Base-by-base conservation (phyloP, 1,284 basidiomycete genomes). In the Coniophora puteana region DNA sequence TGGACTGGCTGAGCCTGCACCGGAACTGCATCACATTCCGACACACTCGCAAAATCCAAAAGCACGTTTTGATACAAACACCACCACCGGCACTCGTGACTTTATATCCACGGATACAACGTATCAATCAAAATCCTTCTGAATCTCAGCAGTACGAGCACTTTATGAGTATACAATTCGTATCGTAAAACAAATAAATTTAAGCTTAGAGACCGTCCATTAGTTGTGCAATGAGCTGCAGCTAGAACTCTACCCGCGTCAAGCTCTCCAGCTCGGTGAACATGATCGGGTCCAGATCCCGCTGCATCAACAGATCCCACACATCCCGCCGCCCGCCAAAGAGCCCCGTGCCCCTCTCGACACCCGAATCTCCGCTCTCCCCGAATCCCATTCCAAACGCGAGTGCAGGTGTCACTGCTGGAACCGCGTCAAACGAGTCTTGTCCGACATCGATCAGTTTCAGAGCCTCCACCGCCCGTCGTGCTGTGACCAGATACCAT, bases 401-500 rank as follows among this genome's bases (percentile, higher is more conserved):
- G 49, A 82, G 72, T 29, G 68, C 77, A 4, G 84, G 74, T 7
- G 68, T 63, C 43, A 62, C 71, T 29, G 73, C 61, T 47, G 79
- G 72, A 5, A 76, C 71, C 4, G 73, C 75, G 55, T 88, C 84
- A 53, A 89, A 85, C 37, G 79, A 71, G 55, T 92, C 88, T 49
- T 75, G 75, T 4, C 73, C 79, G 45, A 89, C 89, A 57, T 93
- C 91, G 41, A 98, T 68, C 34, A 93, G 67, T 54, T 89, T 89
- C 65, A 96, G 71, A 1, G 84, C 80, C 65, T 96, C 92, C 33
- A 92, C 74, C 22, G 89, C 78, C 46, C 94, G 74, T 30, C 89
- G 76, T 36, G 83, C 78, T 36, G 84, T 76, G 27, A 83, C 72
- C 38, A 69, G 57, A 55, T 85, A 91, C 46, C 75, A 64, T 49